Conservation (phyloP, 2,329 filamentous ascomycete species). For the Monilinia fructicola region DNA sequence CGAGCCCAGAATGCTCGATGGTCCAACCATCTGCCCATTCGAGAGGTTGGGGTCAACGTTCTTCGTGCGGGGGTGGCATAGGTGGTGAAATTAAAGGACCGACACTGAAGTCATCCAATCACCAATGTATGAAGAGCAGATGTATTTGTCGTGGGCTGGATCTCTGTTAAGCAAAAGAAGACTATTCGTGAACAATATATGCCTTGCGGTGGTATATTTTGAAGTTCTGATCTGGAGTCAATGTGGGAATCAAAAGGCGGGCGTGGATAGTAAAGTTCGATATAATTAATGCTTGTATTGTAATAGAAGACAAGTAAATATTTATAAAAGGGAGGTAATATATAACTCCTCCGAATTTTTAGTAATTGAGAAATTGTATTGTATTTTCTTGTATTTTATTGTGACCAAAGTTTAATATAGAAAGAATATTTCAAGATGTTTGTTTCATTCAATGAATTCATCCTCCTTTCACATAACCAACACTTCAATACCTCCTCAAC, state of each 20-base stretch:
- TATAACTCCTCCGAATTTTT: not conserved
- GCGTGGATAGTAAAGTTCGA: not conserved
- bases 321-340: not conserved
- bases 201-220: constrained; percentile 10
- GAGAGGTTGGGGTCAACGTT: constrained; percentile 34
- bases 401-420: not conserved
- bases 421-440: constrained; percentile 4
- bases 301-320: not conserved
- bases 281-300: not conserved
- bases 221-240: constrained; percentile 4
- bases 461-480: not conserved
- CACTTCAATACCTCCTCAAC: no score
- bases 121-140: not conserved
- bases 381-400: constrained; percentile 9
- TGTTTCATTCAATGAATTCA: constrained; percentile 9
- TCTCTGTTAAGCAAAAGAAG: not conserved
- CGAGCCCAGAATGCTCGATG: constrained; percentile 52
- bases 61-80: constrained; percentile 36
- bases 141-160: not conserved
- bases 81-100: constrained; percentile 31
- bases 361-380: not conserved
- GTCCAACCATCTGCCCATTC: constrained; percentile 42
- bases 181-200: constrained; percentile 4
- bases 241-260: not conserved
- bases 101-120: constrained; percentile 30